A percentile compares a stretch with the other conserved stretches of the same genome.
phyloP scores from a whole-genome alignment of 208 protist species.

The Trichomonas gallinae region DNA sequence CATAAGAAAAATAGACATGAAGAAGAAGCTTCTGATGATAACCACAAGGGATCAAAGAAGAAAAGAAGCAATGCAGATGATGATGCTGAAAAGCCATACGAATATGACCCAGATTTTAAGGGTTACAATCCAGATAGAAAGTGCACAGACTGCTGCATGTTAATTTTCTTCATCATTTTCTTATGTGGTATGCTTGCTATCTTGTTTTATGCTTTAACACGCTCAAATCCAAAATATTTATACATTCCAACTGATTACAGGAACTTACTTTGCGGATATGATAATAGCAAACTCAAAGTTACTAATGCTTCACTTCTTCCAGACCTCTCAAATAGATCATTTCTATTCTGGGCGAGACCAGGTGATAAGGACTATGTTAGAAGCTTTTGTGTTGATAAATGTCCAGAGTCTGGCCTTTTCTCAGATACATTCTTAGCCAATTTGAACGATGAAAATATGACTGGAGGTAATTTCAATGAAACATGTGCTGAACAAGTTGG shows the following conservation, averaged over 20 bases:
- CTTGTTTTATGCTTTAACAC: background rate
- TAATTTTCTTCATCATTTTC: background rate
- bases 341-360: background rate
- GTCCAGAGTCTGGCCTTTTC: background rate
- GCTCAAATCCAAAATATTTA: background rate
- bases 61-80: background rate
- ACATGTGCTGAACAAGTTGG: background rate
- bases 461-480: background rate
- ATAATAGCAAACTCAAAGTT: background rate
- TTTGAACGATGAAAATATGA: background rate
- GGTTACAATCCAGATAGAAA: background rate
- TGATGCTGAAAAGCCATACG: background rate
- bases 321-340: background rate
- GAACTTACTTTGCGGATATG: background rate
- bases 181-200: background rate
- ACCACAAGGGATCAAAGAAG: background rate
- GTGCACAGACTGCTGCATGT: background rate
- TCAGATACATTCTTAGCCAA: background rate
- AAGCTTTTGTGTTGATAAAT: background rate
- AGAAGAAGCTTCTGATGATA: background rate
- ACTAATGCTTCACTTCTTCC: background rate
- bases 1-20: background rate
- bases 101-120: background rate
- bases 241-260: background rate
- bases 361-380: background rate